Conservation (phyloP, 2,329 filamentous ascomycete genomes). For the Trichophyton equinum region DNA sequence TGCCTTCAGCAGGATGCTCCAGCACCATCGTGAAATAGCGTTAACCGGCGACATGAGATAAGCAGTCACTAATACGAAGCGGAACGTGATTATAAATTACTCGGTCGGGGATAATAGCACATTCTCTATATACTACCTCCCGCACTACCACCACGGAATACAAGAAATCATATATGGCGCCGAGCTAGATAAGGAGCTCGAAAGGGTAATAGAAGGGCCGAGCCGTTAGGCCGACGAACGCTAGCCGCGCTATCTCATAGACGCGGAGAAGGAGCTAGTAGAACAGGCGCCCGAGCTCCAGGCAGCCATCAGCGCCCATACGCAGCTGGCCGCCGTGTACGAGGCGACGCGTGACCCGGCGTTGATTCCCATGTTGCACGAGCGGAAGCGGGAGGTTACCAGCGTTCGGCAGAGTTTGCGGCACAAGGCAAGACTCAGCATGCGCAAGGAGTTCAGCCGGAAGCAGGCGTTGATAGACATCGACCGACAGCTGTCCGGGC, state of each 20-base stretch:
- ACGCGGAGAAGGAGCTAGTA: conserved; percentile 12
- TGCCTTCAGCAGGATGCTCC: too few species aligned
- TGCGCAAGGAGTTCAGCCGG: conserved; percentile 10
- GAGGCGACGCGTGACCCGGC: background rate
- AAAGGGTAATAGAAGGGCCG: too few species aligned
- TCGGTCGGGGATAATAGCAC: too few species aligned
- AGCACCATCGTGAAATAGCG: too few species aligned
- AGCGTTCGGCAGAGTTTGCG: conserved; percentile 11
- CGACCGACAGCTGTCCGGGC: conserved; percentile 14
- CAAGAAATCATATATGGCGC: too few species aligned
- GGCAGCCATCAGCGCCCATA: background rate
- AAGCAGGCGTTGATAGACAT: conserved; percentile 15
- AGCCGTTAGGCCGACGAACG: conserved; percentile 14
- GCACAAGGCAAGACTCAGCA: conserved; percentile 10
- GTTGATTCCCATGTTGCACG: conserved; percentile 6
- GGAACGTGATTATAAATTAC: too few species aligned
- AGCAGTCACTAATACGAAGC: too few species aligned
- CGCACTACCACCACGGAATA: too few species aligned
- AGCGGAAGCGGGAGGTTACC: conserved; percentile 11
- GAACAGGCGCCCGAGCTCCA: conserved; percentile 16
- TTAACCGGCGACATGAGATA: too few species aligned
- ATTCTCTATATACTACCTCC: too few species aligned
- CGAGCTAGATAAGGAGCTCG: too few species aligned
- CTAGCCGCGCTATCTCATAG: conserved; percentile 14
- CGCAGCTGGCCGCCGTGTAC: conserved; percentile 7